Percentiles rank a stretch among this genome's conserved stretches.
Evolutionary conservation across 768 basidiomycete genomes (phyloP).

Genomic region (Pleurotus ostreatus): DNA sequence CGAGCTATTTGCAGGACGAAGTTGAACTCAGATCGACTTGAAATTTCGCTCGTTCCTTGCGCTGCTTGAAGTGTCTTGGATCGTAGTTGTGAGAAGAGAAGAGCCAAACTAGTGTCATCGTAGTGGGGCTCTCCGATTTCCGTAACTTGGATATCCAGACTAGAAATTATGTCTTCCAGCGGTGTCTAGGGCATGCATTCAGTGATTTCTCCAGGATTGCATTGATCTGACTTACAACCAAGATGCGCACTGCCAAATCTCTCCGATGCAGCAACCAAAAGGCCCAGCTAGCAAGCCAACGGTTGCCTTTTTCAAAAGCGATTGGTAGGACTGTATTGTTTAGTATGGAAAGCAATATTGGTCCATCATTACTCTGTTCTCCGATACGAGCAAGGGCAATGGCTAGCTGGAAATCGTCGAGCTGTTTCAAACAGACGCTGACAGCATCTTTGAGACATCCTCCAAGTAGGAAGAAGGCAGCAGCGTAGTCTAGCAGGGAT

Average conservation of each 20-base stretch:
- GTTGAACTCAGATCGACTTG: slow-evolving; percentile 85
- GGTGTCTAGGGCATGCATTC: slow-evolving; percentile 54
- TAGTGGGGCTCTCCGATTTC: slow-evolving; percentile 85
- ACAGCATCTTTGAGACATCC: slow-evolving; percentile 88
- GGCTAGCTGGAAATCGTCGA: slow-evolving; percentile 89
- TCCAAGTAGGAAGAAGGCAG: slow-evolving; percentile 94
- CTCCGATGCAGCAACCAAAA: slow-evolving; percentile 90
- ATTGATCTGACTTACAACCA: slow-evolving; percentile 57
- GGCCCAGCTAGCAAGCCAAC: slow-evolving; percentile 94
- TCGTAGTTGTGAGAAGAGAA: slow-evolving; percentile 86
- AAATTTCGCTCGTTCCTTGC: slow-evolving; percentile 89
- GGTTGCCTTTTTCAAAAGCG: slow-evolving; percentile 83
- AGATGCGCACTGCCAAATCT: slow-evolving; percentile 85
- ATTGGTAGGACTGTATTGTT: slow-evolving; percentile 74
- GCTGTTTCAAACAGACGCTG: slow-evolving; percentile 81
- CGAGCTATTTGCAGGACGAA: slow-evolving; percentile 94
- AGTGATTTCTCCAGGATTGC: background rate
- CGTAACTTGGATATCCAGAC: slow-evolving; percentile 46
- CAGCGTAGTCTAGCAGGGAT: slow-evolving; percentile 78
- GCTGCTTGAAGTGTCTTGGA: slow-evolving; percentile 90
- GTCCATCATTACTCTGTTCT: slow-evolving; percentile 81
- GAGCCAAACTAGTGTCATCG: slow-evolving; percentile 90
- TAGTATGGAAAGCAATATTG: slow-evolving; percentile 67
- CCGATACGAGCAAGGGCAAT: slow-evolving; percentile 80
- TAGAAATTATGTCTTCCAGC: slow-evolving; percentile 63